A percentile compares a stretch with the other conserved stretches of the same genome.
These are phyloP conservation scores for Plantago coronopus DNA, from an alignment of 305 asterid genomes.

Conservation along the genomic window DNA sequence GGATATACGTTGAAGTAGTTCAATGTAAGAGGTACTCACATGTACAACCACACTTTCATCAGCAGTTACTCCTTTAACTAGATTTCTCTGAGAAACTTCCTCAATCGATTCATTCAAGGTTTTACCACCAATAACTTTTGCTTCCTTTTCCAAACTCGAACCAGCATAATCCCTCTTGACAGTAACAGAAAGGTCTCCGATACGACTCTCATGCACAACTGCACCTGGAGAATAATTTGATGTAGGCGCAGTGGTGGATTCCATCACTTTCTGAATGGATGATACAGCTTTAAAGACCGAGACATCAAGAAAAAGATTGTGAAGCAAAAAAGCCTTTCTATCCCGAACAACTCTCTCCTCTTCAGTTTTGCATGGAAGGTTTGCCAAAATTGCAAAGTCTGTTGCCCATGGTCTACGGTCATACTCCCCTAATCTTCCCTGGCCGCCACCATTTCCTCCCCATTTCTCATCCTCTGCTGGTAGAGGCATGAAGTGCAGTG, in stretches of 20 bases:
- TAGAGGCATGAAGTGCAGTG: conserved; percentile 52
- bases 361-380: conserved; percentile 86
- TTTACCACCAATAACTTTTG: conserved; percentile 50
- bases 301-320: conserved; percentile 89
- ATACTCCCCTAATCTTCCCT: conserved; percentile 71
- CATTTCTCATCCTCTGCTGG: conserved; percentile 86
- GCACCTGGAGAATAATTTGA: conserved; percentile 45
- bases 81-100: conserved; percentile 68
- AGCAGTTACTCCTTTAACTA: conserved; percentile 93
- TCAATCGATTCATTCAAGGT: conserved; percentile 37
- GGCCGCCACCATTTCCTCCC: conserved; percentile 99
- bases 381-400: conserved; percentile 78
- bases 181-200: conserved; percentile 72
- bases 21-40: conserved; percentile 51
- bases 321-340: conserved; percentile 97
- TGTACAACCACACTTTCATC: conserved; percentile 90
- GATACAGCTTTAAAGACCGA: conserved; percentile 82
- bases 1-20: conserved; percentile 5
- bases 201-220: conserved; percentile 54
- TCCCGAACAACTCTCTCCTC: conserved; percentile 95
- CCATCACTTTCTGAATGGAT: conserved; percentile 64
- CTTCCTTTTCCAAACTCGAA: conserved; percentile 55
- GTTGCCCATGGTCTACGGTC: conserved; percentile 93
- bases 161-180: conserved; percentile 63
- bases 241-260: conserved; percentile 35